phyloP scores from a whole-genome alignment of 202 grass and related monocot genomes.

The Carex arenaria region DNA sequence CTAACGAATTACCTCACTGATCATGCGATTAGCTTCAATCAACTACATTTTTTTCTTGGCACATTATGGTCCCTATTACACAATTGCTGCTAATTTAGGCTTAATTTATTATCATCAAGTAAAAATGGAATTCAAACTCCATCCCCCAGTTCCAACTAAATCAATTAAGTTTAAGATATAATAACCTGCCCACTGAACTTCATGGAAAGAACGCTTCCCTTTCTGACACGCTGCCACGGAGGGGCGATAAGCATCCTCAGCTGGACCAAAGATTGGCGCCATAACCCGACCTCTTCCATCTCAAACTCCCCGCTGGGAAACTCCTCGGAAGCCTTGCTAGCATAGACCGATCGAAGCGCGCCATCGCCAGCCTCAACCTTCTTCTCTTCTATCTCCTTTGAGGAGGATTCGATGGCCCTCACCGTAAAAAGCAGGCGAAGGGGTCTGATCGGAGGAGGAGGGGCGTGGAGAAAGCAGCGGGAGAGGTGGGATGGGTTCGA shows the following conservation, averaged over 20 bases:
- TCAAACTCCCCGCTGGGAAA: constrained; percentile 49
- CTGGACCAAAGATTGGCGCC: constrained; percentile 61
- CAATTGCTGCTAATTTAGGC: background rate
- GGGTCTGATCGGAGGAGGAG: constrained; percentile 25
- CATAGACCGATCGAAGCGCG: constrained; percentile 10
- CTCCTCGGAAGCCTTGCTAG: background rate
- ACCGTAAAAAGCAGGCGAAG: constrained; percentile 33
- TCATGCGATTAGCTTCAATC: background rate
- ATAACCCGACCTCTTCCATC: constrained; percentile 63
- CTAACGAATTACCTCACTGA: background rate
- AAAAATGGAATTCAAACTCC: background rate
- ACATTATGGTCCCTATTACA: background rate
- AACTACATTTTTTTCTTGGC: background rate
- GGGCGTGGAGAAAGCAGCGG: constrained; percentile 19
- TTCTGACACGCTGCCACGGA: constrained; percentile 72
- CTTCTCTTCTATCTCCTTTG: constrained; percentile 26
- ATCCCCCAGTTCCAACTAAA: background rate
- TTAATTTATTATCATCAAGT: background rate
- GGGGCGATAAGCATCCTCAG: constrained; percentile 60
- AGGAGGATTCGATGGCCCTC: constrained; percentile 51
- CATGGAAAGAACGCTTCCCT: constrained; percentile 82
- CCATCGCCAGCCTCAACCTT: constrained; percentile 34
- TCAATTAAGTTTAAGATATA: background rate
- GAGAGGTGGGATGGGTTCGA: constrained; percentile 27
- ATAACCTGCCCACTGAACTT: constrained; percentile 72